Conservation (phyloP, 257 asterid genomes). For the Agastache rugosa region DNA sequence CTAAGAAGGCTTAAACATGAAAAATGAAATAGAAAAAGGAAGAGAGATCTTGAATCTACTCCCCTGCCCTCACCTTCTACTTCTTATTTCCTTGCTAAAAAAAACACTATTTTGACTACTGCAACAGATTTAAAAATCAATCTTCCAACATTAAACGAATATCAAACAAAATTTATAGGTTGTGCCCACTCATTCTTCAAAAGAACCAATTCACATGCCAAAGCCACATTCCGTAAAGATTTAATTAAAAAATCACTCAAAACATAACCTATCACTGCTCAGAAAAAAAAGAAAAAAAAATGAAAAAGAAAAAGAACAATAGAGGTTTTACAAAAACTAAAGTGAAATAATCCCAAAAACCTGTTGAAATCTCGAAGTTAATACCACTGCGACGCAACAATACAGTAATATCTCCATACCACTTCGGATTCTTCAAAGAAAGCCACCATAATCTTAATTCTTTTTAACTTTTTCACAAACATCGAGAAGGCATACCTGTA, state of each 20-base stretch:
- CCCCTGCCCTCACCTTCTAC: neutral
- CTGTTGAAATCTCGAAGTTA: neutral
- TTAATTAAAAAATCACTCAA: neutral
- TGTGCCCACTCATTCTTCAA: neutral
- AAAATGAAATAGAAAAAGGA: neutral
- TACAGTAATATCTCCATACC: neutral
- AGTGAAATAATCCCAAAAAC: neutral
- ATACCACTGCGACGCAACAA: neutral
- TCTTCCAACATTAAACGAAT: neutral
- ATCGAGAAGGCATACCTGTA: slow-evolving; percentile 52
- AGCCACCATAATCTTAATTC: slow-evolving; percentile 18
- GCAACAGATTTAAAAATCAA: neutral
- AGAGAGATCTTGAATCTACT: slow-evolving; percentile 6
- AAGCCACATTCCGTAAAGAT: slow-evolving; percentile 3
- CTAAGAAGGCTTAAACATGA: slow-evolving; percentile 11
- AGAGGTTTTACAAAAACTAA: neutral
- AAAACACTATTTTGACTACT: neutral
- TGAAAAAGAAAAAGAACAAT: neutral
- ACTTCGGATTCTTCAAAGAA: neutral
- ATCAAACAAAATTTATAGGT: neutral
- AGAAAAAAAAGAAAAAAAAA: neutral
- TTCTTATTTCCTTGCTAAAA: neutral
- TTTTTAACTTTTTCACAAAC: neutral
- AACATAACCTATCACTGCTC: neutral
- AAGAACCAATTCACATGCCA: neutral